phyloP scores from a whole-genome alignment of 495 filamentous ascomycete genomes.

The Penicillium taxi region DNA sequence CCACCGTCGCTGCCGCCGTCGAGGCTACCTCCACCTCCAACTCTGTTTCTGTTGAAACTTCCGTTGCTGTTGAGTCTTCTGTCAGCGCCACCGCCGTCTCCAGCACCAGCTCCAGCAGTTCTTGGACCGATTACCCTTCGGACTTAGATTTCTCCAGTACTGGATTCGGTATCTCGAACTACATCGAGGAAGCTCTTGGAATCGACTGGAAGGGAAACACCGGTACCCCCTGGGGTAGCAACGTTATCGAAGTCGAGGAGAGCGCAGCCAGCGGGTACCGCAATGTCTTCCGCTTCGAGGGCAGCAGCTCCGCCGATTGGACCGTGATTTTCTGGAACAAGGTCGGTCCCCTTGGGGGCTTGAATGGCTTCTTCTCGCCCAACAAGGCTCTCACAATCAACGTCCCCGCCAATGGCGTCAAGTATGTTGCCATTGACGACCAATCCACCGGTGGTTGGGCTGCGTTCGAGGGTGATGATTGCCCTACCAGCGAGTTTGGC shows the following conservation, averaged over 20 bases:
- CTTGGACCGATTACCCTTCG: conserved; percentile 21
- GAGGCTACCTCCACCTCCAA: conserved; percentile 10
- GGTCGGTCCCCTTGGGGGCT: conserved; percentile 27
- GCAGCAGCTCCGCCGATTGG: conserved; percentile 29
- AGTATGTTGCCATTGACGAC: conserved; percentile 41
- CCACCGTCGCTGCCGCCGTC: conserved; percentile 6
- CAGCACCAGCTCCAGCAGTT: conserved; percentile 13
- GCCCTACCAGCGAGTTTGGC: conserved; percentile 24
- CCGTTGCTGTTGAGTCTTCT: conserved; percentile 12
- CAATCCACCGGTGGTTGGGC: conserved; percentile 38
- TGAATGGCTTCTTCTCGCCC: conserved; percentile 35
- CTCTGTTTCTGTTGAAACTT: conserved; percentile 11
- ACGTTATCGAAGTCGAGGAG: conserved; percentile 40
- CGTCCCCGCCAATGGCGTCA: conserved; percentile 30
- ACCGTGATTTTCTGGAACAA: conserved; percentile 49
- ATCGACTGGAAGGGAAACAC: conserved; percentile 37
- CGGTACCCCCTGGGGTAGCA: conserved; percentile 46
- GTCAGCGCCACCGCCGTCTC: conserved; percentile 5
- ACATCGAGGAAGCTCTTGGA: conserved; percentile 14
- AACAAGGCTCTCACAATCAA: conserved; percentile 35
- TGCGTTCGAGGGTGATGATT: conserved; percentile 25
- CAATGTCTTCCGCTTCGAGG: conserved; percentile 41
- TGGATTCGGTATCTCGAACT: conserved; percentile 25
- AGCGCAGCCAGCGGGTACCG: conserved; percentile 32
- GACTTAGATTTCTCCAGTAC: conserved; percentile 17